These are phyloP conservation scores for Vitis labrusca DNA, from an alignment of 164 flowering plant genomes.

Conservation along the genomic window DNA sequence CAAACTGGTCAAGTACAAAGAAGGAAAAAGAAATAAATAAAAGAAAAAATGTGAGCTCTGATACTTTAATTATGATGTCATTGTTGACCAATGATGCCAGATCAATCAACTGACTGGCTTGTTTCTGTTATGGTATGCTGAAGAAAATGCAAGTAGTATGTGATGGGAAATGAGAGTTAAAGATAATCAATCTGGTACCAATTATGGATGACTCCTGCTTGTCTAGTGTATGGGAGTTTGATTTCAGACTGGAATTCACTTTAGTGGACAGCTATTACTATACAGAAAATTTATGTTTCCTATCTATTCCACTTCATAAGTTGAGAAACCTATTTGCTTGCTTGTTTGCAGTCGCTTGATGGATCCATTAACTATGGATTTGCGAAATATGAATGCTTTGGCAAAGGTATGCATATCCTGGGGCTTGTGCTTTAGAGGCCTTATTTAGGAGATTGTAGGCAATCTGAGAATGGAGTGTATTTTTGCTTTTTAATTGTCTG, in stretches of 20 bases:
- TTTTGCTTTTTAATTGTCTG: slow-evolving; percentile 4
- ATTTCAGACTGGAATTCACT: not conserved
- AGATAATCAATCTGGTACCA: not conserved
- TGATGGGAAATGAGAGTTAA: not conserved
- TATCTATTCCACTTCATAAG: not conserved
- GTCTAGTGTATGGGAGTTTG: not conserved
- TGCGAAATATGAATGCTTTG: slow-evolving; percentile 83
- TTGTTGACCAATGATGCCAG: no score
- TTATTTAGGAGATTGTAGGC: not conserved
- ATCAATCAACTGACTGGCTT: not conserved
- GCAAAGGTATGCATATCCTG: slow-evolving; percentile 67
- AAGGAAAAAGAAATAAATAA: no score
- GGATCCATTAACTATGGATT: slow-evolving; percentile 85
- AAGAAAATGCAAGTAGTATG: not conserved
- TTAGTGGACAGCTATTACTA: not conserved
- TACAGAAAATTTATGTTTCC: no score
- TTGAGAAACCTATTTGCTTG: slow-evolving; percentile 2
- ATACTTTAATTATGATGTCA: no score
- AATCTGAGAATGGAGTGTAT: not conserved
- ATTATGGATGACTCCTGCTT: not conserved
- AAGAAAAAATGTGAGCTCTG: no score
- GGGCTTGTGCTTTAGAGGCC: not conserved
- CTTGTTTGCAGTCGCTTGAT: slow-evolving; percentile 69
- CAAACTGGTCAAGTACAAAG: no score
- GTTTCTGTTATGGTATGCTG: not conserved